phyloP scores from a whole-genome alignment of 192 early-diverging fungal species.

The Obelidium mucronatum region DNA sequence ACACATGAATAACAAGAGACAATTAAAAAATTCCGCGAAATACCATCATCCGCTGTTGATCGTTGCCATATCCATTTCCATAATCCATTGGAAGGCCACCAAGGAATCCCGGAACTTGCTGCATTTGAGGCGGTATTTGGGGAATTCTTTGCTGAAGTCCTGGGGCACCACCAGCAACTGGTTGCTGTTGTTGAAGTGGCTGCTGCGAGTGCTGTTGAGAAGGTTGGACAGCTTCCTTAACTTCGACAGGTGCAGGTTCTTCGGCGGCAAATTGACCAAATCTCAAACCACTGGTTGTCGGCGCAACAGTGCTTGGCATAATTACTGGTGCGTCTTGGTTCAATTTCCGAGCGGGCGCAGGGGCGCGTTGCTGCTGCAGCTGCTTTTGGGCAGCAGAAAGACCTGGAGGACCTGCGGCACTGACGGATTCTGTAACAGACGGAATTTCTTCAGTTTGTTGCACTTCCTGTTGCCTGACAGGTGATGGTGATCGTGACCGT shows the following conservation, averaged over 20 bases:
- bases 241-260: slow-evolving; percentile 8
- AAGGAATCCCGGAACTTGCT: slow-evolving; percentile 40
- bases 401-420: slow-evolving; percentile 46
- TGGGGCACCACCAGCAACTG: slow-evolving; percentile 2
- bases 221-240: background rate
- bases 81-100: slow-evolving; percentile 50
- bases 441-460: background rate
- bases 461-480: slow-evolving; percentile 17
- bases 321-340: slow-evolving; percentile 91
- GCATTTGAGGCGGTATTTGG: slow-evolving; percentile 7
- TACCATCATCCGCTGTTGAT: slow-evolving; percentile 39
- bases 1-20: background rate
- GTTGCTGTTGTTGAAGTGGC: slow-evolving; percentile 27
- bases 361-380: slow-evolving; percentile 33
- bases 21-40: background rate
- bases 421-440: background rate
- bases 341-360: slow-evolving; percentile 71
- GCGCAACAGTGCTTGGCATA: slow-evolving; percentile 73
- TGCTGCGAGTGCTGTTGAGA: slow-evolving; percentile 20
- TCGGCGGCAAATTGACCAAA: slow-evolving; percentile 65
- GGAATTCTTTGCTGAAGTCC: slow-evolving; percentile 35
- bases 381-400: slow-evolving; percentile 54
- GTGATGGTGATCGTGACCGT: background rate
- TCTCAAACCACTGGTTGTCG: slow-evolving; percentile 74
- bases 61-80: slow-evolving; percentile 43